Evolutionary conservation across 2,329 filamentous ascomycete species (phyloP).

Genomic region (Botrytis squamosa): DNA sequence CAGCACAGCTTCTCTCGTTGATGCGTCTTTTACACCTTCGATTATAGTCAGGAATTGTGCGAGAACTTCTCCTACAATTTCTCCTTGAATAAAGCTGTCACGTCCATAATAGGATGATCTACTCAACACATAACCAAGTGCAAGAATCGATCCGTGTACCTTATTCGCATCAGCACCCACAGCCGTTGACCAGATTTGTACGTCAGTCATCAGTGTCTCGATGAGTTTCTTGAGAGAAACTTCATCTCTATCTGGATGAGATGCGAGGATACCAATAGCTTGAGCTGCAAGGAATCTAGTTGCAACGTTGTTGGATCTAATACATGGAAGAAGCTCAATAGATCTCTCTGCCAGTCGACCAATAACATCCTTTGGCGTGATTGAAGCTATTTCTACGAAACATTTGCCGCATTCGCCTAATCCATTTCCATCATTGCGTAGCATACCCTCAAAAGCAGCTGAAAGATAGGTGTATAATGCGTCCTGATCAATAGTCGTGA

Average conservation of each 20-base stretch:
- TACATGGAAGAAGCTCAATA: conserved; percentile 54
- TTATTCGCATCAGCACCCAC: conserved; percentile 59
- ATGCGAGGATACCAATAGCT: conserved; percentile 72
- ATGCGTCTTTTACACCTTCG: conserved; percentile 52
- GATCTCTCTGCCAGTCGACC: conserved; percentile 50
- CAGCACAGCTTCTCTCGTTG: conserved; percentile 57
- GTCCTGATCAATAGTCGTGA: conserved; percentile 45
- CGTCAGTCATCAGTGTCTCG: conserved; percentile 46
- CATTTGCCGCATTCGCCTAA: conserved; percentile 50
- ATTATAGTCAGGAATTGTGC: conserved; percentile 51
- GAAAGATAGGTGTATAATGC: conserved; percentile 49
- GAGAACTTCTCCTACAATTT: conserved; percentile 45
- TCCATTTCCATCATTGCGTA: conserved; percentile 43
- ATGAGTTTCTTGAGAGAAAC: conserved; percentile 46
- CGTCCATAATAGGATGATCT: conserved; percentile 52
- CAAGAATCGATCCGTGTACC: conserved; percentile 59
- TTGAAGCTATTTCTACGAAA: conserved; percentile 54
- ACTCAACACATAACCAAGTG: conserved; percentile 57
- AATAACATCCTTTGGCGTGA: conserved; percentile 52
- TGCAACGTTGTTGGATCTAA: conserved; percentile 70
- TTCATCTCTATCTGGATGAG: conserved; percentile 54
- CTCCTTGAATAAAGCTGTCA: conserved; percentile 39
- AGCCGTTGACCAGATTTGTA: conserved; percentile 51
- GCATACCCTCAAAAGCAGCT: conserved; percentile 58
- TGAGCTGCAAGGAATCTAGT: conserved; percentile 66